Percentiles rank a stretch among this genome's conserved stretches.
phyloP scores from a whole-genome alignment of 257 asterid genomes.

The Buddleja alternifolia region DNA sequence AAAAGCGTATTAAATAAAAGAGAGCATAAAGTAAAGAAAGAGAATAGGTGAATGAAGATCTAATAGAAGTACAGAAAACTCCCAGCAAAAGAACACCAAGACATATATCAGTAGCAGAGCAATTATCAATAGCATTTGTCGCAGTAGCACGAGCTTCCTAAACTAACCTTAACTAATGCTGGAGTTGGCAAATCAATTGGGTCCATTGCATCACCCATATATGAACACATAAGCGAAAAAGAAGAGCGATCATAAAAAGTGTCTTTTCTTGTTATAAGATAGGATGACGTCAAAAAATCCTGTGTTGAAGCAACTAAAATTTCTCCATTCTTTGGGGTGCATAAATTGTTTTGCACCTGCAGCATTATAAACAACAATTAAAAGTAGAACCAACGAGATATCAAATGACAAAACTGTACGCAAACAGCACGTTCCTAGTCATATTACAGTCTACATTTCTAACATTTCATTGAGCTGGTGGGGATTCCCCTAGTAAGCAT shows the following conservation, averaged over 20 bases:
- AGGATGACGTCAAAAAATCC: conserved; percentile 96
- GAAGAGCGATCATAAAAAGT: conserved; percentile 93
- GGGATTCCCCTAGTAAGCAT: not conserved
- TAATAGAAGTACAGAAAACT: not conserved
- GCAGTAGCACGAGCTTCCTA: conserved; percentile 18
- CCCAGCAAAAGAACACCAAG: not conserved
- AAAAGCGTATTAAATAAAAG: not conserved
- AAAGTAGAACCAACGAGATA: not conserved
- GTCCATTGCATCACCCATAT: conserved; percentile 91
- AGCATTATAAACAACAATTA: conserved; percentile 37
- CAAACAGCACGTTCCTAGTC: not conserved
- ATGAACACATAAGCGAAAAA: conserved; percentile 86
- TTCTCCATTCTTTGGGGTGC: conserved; percentile 99
- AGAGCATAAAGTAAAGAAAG: conserved; percentile 5
- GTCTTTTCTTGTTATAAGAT: conserved; percentile 93
- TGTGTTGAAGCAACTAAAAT: conserved; percentile 99
- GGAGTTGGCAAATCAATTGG: conserved; percentile 92
- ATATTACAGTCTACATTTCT: not conserved
- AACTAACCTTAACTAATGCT: conserved; percentile 74
- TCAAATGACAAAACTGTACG: conserved; percentile 15
- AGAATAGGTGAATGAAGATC: not conserved
- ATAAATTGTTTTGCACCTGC: conserved; percentile 98
- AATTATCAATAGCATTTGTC: conserved; percentile 2
- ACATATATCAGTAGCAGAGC: conserved; percentile 5
- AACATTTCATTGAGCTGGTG: no score